Percentiles rank a stretch among this genome's conserved stretches.
These are phyloP conservation scores for Picochlorum costavermella DNA, from an alignment of 139 green algal species.

Conservation along the genomic window DNA sequence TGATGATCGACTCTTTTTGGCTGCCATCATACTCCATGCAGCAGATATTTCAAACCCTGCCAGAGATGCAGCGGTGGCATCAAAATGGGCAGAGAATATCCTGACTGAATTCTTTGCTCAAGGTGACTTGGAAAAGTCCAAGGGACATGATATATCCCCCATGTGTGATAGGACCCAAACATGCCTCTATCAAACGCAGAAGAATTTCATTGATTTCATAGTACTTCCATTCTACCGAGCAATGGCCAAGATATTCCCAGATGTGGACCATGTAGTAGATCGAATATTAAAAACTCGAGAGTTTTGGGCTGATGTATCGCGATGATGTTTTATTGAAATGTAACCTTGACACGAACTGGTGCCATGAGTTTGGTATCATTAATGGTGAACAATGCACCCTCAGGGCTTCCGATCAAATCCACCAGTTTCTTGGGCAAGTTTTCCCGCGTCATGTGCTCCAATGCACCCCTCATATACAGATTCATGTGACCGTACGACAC, in stretches of 20 bases:
- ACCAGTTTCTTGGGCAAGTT: slow-evolving; percentile 62
- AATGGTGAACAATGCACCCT: slow-evolving; percentile 58
- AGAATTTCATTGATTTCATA: slow-evolving; percentile 67
- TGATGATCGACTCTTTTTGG: slow-evolving; percentile 51
- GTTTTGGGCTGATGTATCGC: neutral
- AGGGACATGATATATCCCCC: slow-evolving; percentile 40
- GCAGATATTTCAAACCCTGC: slow-evolving; percentile 60
- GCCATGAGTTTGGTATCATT: slow-evolving; percentile 87
- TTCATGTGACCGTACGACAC: slow-evolving; percentile 64
- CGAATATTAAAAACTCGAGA: neutral
- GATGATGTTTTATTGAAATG: neutral
- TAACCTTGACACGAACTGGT: slow-evolving; percentile 52
- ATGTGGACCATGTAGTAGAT: neutral
- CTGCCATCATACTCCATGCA: slow-evolving; percentile 50
- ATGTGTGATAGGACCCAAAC: slow-evolving; percentile 46
- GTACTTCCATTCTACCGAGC: slow-evolving; percentile 46
- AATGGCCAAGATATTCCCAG: slow-evolving; percentile 11
- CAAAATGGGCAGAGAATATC: slow-evolving; percentile 43
- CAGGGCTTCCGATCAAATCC: slow-evolving; percentile 21
- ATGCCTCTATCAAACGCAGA: slow-evolving; percentile 32
- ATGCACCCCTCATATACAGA: slow-evolving; percentile 81
- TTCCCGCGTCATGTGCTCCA: slow-evolving; percentile 74
- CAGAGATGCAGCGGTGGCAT: slow-evolving; percentile 24
- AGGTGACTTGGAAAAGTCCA: slow-evolving; percentile 42
- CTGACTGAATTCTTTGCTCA: slow-evolving; percentile 60